Evolutionary conservation across 768 basidiomycete species (phyloP), one percentile per base, ranked within the genome.

Genomic region (Boletus coccyginus): DNA sequence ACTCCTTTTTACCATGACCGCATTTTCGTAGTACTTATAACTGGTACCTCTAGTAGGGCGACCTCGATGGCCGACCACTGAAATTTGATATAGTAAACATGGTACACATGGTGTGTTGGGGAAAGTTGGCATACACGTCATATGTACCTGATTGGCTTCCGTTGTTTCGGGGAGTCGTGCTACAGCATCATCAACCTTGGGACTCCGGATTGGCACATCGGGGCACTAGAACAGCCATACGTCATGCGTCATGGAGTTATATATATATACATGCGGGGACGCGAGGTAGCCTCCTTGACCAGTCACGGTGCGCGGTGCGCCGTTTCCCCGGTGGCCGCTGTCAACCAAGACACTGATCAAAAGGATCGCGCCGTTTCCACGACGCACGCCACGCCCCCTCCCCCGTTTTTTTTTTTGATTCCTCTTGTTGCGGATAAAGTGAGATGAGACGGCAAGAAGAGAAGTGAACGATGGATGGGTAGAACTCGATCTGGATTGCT

Each of bases 41-140:
- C 65, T 57, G 36, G 66, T 53, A 54, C 55, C 55, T 38, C 46
- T 46, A 9, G 50, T 53, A 9, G 32, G 52, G 33, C 49, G 56
- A 36, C 44, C 66, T 66, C 4, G 65, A 66, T 2, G 64, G 64
- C 58, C 57, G 51, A 39, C 40, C 13, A 24, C 11, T 38, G 50
- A 55, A 62, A 47, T 54, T 46, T 21, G 48, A 53, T 27, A 55
- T 55, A 45, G 52, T 53, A 42, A 51, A 64, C 40, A 46, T 53
- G 60, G 50, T 49, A 48, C 14, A 35, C 29, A 0, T 4, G n/a
- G 27, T 19, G 27, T 16, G 17, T 49, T n/a, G 17, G 27, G 27
- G 6, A 27, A 27, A 16, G 7, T 14, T 35, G 13, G 13, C 6
- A 14, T 16, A 10, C 32, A 33, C 2, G 35, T 35, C 13, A 1